Evolutionary conservation across 2,329 filamentous ascomycete genomes (phyloP).

Genomic region (Diaporthe sp.): DNA sequence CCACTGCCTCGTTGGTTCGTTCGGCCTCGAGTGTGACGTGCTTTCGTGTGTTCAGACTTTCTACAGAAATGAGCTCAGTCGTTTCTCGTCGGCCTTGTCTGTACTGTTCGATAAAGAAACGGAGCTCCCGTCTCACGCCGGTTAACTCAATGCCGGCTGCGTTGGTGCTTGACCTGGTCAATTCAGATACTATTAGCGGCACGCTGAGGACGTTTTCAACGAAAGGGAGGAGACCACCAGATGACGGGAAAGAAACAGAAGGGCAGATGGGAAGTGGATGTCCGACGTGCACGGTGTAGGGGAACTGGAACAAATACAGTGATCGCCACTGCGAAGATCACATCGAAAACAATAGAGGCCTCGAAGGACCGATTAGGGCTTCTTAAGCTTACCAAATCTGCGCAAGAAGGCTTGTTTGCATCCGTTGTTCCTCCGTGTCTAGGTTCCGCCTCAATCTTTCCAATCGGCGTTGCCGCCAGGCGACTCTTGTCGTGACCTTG

Average conservation of each 20-base stretch:
- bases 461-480: constrained; percentile 7
- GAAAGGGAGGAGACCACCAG: not conserved
- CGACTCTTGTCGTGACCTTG: not conserved
- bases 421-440: not conserved
- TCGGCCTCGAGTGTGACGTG: not conserved
- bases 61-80: not conserved
- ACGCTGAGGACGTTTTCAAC: not conserved
- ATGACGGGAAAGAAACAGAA: too few species aligned
- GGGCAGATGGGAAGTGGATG: too few species aligned
- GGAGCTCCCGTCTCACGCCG: not conserved
- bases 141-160: not conserved
- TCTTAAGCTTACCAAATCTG: not conserved
- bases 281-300: too few species aligned
- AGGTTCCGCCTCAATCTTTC: not conserved
- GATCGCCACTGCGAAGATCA: too few species aligned
- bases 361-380: fast-evolving
- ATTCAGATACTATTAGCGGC: not conserved
- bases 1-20: not conserved
- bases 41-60: not conserved
- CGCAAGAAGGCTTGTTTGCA: not conserved
- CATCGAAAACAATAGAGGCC: not conserved
- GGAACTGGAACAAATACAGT: too few species aligned
- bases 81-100: constrained; percentile 4
- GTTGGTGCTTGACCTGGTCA: constrained; percentile 8
- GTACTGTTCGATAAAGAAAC: constrained; percentile 23